Percentiles rank a stretch among this genome's conserved stretches.
Evolutionary conservation across 2,329 filamentous ascomycete genomes (phyloP).

Genomic region (Paramyrothecium sp.): DNA sequence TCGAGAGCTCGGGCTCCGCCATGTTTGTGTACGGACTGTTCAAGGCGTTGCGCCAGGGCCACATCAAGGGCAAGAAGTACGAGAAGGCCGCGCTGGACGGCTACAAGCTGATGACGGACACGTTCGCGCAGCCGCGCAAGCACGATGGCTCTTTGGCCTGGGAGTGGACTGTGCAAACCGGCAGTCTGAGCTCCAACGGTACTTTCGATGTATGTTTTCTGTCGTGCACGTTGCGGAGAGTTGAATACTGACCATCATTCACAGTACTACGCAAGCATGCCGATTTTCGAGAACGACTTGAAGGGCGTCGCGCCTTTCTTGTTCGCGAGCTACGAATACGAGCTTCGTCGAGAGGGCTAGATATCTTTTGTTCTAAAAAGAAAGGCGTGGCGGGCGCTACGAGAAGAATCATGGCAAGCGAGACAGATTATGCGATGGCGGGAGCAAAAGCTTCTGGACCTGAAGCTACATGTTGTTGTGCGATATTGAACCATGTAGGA

Average conservation of each 20-base stretch:
- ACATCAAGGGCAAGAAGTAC: conserved; percentile 9
- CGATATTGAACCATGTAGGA: too few relatives aligned
- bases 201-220: conserved; percentile 9
- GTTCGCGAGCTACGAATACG: conserved; percentile 20
- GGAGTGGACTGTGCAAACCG: conserved; percentile 12
- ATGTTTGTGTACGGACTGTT: conserved; percentile 12
- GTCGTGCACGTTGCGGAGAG: not conserved
- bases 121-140: conserved; percentile 41
- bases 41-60: conserved; percentile 8
- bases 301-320: conserved; percentile 21
- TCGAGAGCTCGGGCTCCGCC: conserved; percentile 12
- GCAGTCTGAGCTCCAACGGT: conserved; percentile 11
- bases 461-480: too few relatives aligned
- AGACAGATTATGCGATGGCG: too few relatives aligned
- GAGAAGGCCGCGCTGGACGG: conserved; percentile 8
- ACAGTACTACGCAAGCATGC: conserved; percentile 21
- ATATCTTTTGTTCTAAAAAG: too few relatives aligned
- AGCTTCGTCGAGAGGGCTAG: conserved; percentile 5
- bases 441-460: too few relatives aligned
- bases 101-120: conserved; percentile 11
- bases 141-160: conserved; percentile 41
- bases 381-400: too few relatives aligned
- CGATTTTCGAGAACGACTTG: conserved; percentile 20
- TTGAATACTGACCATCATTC: conserved; percentile 5
- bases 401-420: too few relatives aligned